Evolutionary conservation across 2,329 filamentous ascomycete genomes (phyloP).

Genomic region (Zelopaecilomyces penicillatus): DNA sequence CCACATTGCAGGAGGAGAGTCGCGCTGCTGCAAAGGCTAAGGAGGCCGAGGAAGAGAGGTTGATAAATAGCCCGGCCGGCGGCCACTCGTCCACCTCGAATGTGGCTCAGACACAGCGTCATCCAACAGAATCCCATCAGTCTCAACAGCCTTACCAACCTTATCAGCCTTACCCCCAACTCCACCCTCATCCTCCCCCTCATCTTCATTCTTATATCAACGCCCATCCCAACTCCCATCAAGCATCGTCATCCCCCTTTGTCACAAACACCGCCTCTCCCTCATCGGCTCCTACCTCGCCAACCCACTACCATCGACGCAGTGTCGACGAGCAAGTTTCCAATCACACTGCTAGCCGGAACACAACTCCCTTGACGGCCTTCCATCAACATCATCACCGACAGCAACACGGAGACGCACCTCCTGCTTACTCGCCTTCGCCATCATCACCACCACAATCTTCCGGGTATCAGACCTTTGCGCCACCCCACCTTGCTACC

Average conservation of each 20-base stretch:
- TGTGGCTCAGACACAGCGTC: slow-evolving; percentile 1
- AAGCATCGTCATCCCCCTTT: background rate
- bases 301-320: slow-evolving; percentile 13
- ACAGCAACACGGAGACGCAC: slow-evolving; percentile 29
- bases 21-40: slow-evolving; percentile 30
- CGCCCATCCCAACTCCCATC: background rate
- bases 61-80: slow-evolving; percentile 18
- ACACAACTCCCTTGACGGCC: background rate
- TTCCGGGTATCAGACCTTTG: slow-evolving; percentile 37
- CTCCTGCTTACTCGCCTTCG: slow-evolving; percentile 43
- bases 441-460: slow-evolving; percentile 23
- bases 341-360: background rate
- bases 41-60: slow-evolving; percentile 35
- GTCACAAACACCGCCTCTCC: slow-evolving; percentile 6
- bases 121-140: background rate
- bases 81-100: slow-evolving; percentile 10
- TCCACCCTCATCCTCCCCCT: background rate
- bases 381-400: slow-evolving; percentile 11
- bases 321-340: slow-evolving; percentile 16
- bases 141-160: background rate
- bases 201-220: background rate
- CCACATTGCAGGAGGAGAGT: slow-evolving; percentile 31
- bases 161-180: background rate
- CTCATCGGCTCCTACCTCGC: slow-evolving; percentile 3
- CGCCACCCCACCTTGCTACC: slow-evolving; percentile 6